Conservation (phyloP, 768 basidiomycete genomes). For the Tephrocybe sp. region DNA sequence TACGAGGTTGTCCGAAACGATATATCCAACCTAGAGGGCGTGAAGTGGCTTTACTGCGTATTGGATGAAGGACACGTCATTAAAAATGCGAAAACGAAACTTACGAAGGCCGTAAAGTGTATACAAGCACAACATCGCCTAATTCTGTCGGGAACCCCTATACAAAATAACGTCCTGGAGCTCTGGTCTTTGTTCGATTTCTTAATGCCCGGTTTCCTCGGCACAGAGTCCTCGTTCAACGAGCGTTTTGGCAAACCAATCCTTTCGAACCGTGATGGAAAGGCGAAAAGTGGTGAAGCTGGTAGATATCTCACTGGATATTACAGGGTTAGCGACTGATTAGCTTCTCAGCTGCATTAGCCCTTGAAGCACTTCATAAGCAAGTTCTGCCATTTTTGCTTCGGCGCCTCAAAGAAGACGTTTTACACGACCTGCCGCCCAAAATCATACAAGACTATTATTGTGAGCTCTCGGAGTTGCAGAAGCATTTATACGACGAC, state of each 20-base stretch:
- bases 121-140: conserved; percentile 90
- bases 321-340: not conserved
- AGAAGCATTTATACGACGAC: conserved; percentile 93
- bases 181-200: conserved; percentile 99
- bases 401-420: conserved; percentile 96
- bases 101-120: conserved; percentile 93
- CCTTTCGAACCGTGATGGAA: conserved; percentile 90
- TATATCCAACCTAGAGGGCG: conserved; percentile 66
- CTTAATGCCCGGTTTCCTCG: conserved; percentile 98
- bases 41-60: conserved; percentile 94
- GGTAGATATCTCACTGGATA: conserved; percentile 49
- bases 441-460: conserved; percentile 99
- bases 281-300: conserved; percentile 91
- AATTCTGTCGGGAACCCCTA: conserved; percentile 95
- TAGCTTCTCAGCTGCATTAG: conserved; percentile 70
- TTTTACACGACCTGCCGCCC: conserved; percentile 91
- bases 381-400: conserved; percentile 98
- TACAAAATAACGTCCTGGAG: conserved; percentile 98
- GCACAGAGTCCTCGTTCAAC: conserved; percentile 93
- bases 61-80: conserved; percentile 99
- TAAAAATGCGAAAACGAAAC: conserved; percentile 97
- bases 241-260: conserved; percentile 97
- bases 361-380: conserved; percentile 95
- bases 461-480: conserved; percentile 93
- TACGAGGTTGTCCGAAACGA: conserved; percentile 98